Conservation (phyloP, 2,329 filamentous ascomycete species). For the Coniochaeta hoffmannii region DNA sequence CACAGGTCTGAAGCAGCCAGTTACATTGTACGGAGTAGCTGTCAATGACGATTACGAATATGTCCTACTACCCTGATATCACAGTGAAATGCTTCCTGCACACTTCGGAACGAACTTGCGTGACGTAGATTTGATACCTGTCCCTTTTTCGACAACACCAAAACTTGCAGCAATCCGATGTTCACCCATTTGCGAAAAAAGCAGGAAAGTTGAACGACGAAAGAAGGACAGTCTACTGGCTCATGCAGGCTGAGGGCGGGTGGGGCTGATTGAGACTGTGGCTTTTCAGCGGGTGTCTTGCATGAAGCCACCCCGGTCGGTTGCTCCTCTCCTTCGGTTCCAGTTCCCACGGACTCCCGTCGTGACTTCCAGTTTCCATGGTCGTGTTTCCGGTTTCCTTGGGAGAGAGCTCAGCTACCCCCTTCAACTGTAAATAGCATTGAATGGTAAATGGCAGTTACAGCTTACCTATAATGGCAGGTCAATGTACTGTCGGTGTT, state of each 20-base stretch:
- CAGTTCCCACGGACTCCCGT: not conserved
- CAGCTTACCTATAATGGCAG: too few relatives aligned
- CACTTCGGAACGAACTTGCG: too few relatives aligned
- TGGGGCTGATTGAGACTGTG: not conserved
- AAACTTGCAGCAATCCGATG: too few relatives aligned
- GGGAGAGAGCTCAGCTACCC: not conserved
- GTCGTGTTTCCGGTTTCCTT: not conserved
- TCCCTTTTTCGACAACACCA: too few relatives aligned
- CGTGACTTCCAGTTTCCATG: not conserved
- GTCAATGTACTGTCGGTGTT: too few relatives aligned
- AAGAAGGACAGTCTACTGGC: too few relatives aligned
- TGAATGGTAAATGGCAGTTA: not conserved
- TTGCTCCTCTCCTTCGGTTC: not conserved
- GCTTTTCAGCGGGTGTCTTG: not conserved
- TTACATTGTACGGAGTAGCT: not conserved
- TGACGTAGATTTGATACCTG: too few relatives aligned
- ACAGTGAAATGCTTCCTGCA: too few relatives aligned
- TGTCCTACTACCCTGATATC: too few relatives aligned
- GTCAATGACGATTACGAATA: not conserved
- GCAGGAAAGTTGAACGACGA: too few relatives aligned
- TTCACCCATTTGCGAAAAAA: too few relatives aligned
- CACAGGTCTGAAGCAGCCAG: not conserved
- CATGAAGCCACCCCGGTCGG: not conserved
- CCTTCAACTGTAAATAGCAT: not conserved
- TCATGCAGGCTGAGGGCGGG: not conserved